Percentiles rank a stretch among this genome's conserved stretches.
Conservation (phyloP, 1,139 yeast species). For the Nakaseomyces nivariensis region DNA sequence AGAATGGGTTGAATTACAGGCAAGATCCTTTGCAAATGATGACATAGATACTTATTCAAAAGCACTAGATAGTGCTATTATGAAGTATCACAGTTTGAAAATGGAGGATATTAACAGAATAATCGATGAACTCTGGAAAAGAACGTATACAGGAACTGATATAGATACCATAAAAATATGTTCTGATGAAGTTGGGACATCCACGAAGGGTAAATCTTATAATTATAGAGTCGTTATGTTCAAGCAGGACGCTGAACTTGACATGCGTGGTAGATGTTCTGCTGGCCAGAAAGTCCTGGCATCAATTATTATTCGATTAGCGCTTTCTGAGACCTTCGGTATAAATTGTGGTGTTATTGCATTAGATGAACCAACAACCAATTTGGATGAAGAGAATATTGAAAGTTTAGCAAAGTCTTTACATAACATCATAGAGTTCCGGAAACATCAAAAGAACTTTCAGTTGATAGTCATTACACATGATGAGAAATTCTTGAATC, state of each 20-base stretch:
- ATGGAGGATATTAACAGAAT: slow-evolving; percentile 90
- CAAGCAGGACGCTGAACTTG: slow-evolving; percentile 83
- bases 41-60: slow-evolving; percentile 76
- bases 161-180: slow-evolving; percentile 82
- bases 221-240: slow-evolving; percentile 94
- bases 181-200: slow-evolving; percentile 56
- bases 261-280: slow-evolving; percentile 96
- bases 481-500: slow-evolving; percentile 80
- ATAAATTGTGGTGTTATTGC: slow-evolving; percentile 92
- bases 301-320: slow-evolving; percentile 80
- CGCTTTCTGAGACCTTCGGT: slow-evolving; percentile 94
- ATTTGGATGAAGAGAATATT: slow-evolving; percentile 80
- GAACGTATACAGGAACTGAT: slow-evolving; percentile 90
- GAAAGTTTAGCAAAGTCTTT: slow-evolving; percentile 80
- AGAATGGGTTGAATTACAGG: slow-evolving; percentile 70
- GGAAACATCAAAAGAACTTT: slow-evolving; percentile 76
- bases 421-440: slow-evolving; percentile 60
- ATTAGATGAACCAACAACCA: slow-evolving; percentile 95
- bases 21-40: slow-evolving; percentile 68
- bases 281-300: slow-evolving; percentile 98
- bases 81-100: slow-evolving; percentile 83
- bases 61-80: slow-evolving; percentile 85
- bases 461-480: slow-evolving; percentile 93
- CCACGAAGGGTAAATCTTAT: slow-evolving; percentile 60
- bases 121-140: slow-evolving; percentile 85